Conservation (phyloP, 495 filamentous ascomycete species). For the Rusavskia elegans region DNA sequence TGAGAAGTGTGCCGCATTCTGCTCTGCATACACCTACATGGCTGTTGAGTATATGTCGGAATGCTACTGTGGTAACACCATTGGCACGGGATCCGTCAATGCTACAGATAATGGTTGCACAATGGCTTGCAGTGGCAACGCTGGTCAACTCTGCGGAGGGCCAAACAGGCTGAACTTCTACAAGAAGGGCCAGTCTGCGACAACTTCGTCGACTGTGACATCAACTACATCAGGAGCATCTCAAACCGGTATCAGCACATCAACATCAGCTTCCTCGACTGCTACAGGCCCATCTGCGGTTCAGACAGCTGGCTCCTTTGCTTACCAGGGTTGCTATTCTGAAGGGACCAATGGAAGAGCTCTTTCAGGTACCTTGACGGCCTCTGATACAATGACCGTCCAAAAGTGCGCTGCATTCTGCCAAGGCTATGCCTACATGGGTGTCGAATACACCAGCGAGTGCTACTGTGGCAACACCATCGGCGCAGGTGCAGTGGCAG, state of each 20-base stretch:
- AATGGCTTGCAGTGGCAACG: conserved; percentile 17
- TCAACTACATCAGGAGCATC: conserved; percentile 2
- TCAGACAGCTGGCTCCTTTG: conserved; percentile 7
- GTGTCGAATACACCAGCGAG: conserved; percentile 2
- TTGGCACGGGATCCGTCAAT: conserved; percentile 7
- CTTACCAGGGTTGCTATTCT: conserved; percentile 20
- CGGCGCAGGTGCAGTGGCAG: conserved; percentile 4
- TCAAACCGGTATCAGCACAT: background rate
- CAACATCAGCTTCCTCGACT: background rate
- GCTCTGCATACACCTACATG: conserved; percentile 18
- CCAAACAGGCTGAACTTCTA: conserved; percentile 39
- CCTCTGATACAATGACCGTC: conserved; percentile 7
- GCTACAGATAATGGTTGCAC: conserved; percentile 9
- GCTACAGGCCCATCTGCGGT: conserved; percentile 1
- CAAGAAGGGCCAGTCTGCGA: conserved; percentile 5
- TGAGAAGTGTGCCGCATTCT: conserved; percentile 18
- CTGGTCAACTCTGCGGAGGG: conserved; percentile 15
- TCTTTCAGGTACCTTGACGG: conserved; percentile 9
- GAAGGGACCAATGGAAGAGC: conserved; percentile 19
- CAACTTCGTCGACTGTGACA: background rate
- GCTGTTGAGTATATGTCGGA: conserved; percentile 2
- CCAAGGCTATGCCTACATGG: conserved; percentile 17
- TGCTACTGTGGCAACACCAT: conserved; percentile 7
- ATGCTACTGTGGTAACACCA: conserved; percentile 5
- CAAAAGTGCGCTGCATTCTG: conserved; percentile 20